Evolutionary conservation across 257 asterid genomes (phyloP).

Genomic region (Cordia subcordata): DNA sequence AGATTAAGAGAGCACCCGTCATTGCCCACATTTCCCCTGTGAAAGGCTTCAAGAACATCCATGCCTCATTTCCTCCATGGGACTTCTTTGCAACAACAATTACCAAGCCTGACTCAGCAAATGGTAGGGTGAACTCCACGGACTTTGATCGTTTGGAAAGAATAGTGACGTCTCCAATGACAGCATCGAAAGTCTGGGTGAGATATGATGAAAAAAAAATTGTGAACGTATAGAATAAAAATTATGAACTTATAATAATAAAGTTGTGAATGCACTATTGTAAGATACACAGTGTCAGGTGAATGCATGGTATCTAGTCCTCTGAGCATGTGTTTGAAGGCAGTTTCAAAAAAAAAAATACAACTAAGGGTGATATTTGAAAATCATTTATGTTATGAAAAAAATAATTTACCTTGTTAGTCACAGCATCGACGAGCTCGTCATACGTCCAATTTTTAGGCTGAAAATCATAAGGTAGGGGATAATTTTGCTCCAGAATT

Average conservation of each 20-base stretch:
- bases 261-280: too few species aligned
- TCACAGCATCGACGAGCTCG: constrained; percentile 17
- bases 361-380: too few species aligned
- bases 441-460: constrained; percentile 18
- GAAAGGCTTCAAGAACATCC: constrained; percentile 32
- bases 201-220: too few species aligned
- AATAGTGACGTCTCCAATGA: constrained; percentile 31
- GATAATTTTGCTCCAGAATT: constrained; percentile 18
- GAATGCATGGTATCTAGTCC: too few species aligned
- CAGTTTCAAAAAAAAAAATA: too few species aligned
- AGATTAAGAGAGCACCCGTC: constrained; percentile 18
- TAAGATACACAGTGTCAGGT: too few species aligned
- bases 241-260: too few species aligned
- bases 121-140: constrained; percentile 37
- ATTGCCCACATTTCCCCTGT: constrained; percentile 25
- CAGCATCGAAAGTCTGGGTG: constrained; percentile 20
- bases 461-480: constrained; percentile 19
- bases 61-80: constrained; percentile 3
- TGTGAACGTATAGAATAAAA: too few species aligned
- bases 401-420: constrained; percentile 27
- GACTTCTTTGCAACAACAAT: constrained; percentile 25
- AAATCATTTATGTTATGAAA: too few species aligned
- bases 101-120: constrained; percentile 31
- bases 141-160: constrained; percentile 20
- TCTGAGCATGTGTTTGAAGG: too few species aligned